These are phyloP conservation scores for Cucurbita pepo DNA, from an alignment of 306 rosid genomes.

Conservation along the genomic window DNA sequence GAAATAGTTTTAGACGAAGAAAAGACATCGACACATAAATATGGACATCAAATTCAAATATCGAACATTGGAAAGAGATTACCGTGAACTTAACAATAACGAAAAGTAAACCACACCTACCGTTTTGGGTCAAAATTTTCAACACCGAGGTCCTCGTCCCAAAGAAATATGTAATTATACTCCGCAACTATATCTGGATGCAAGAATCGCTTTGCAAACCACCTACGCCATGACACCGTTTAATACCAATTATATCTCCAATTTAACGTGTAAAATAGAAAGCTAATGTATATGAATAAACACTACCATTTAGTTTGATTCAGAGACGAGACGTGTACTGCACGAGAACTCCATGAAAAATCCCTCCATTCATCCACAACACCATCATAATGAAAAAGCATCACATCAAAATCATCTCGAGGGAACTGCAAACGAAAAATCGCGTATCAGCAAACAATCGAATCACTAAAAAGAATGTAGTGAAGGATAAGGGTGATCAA, in stretches of 20 bases:
- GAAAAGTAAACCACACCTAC: constrained; percentile 15
- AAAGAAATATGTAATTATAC: constrained; percentile 70
- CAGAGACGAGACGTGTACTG: constrained; percentile 37
- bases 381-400: constrained; percentile 62
- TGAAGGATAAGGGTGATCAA: constrained; percentile 1
- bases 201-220: constrained; percentile 92
- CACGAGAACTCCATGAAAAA: constrained; percentile 29
- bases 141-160: constrained; percentile 95
- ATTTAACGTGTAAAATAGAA: background rate
- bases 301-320: constrained; percentile 52
- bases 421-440: constrained; percentile 25
- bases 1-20: constrained; percentile 2
- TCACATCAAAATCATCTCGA: constrained; percentile 24
- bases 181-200: constrained; percentile 84
- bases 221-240: constrained; percentile 31
- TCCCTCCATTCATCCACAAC: constrained; percentile 38
- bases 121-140: constrained; percentile 59
- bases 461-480: background rate
- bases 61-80: background rate
- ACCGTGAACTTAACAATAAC: background rate
- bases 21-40: background rate
- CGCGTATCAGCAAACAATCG: constrained; percentile 5
- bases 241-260: background rate
- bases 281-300: background rate
- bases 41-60: background rate